Base-by-base conservation (phyloP, 257 asterid species). In the Jacaranda mimosifolia region DNA sequence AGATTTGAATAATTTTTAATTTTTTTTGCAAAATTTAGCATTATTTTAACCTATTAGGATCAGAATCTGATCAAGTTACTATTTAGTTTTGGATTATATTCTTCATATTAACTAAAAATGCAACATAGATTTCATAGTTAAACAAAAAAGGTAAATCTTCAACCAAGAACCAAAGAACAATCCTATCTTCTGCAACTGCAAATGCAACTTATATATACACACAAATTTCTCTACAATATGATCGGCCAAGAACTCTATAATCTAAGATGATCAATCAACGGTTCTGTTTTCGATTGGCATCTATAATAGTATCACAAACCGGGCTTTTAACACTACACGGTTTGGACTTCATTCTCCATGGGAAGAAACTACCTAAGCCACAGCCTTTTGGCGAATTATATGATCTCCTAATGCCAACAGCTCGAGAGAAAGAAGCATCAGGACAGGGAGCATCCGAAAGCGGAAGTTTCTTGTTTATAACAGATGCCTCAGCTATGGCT, bases 401-500 rank as follows among this genome's bases (percentile, higher is more conserved):
- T 13, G 92, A 68, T 21, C 81, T 65, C 51, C 83, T 72, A 13
- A 77, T 69, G 32, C 91, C 73, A 15, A 84, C 78, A 3, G 80
- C 86, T 52, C 88, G 77, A 71, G 87, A 80, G 38, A 84, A 63
- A 39, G 85, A 51, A 19, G 63, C 70, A 5, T 18, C 6, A 9
- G 73, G 17, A 68, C 39, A 6, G 0, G 74, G 75, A 6, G 84
- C 70, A 35, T 12, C 5, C n/a, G 68, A 52, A 59, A 67, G 19
- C 8, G 77, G 62, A 13, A 52, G 21, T 36, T 70, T 76, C 63
- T 78, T 79, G 53, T 91, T 79, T n/a, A 81, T 73, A 17, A 84
- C 83, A 17, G 95, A 86, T 17, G 90, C 89, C 52, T 86, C 91
- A 7, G 97, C 97, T 55, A 94, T 70, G 26, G 96, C 97, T 68